phyloP scores from a whole-genome alignment of 805 yeast species.

The Metschnikowia continentalis region DNA sequence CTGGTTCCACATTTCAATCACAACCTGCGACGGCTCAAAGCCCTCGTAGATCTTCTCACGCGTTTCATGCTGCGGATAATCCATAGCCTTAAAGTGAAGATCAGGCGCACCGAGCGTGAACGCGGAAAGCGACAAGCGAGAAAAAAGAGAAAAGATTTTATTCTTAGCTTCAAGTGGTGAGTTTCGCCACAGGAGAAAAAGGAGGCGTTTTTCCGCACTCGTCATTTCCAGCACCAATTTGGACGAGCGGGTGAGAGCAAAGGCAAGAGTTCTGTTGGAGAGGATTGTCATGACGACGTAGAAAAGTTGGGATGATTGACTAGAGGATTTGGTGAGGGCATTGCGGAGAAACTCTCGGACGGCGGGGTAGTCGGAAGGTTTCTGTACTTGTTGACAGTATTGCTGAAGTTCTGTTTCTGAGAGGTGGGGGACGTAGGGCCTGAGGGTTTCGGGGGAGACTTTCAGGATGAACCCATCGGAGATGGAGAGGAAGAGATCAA shows the following conservation, averaged over 20 bases:
- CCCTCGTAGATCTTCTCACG: constrained; percentile 28
- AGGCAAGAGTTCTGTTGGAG: constrained; percentile 27
- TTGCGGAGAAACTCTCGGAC: constrained; percentile 18
- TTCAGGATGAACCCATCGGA: constrained; percentile 36
- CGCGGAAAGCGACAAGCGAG: constrained; percentile 21
- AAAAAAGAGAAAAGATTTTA: constrained; percentile 29
- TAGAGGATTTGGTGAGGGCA: constrained; percentile 13
- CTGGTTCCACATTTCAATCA: constrained; percentile 24
- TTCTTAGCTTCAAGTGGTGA: constrained; percentile 37
- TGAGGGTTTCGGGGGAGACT: constrained; percentile 24
- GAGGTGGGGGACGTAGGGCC: constrained; percentile 24
- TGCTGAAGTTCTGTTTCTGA: constrained; percentile 27
- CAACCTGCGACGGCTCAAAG: constrained; percentile 21
- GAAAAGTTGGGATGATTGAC: constrained; percentile 21
- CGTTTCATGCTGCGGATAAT: constrained; percentile 33
- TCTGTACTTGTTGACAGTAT: constrained; percentile 18
- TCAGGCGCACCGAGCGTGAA: constrained; percentile 29
- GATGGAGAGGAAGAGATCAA: constrained; percentile 26
- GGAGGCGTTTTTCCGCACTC: constrained; percentile 24
- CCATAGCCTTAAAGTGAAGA: constrained; percentile 33
- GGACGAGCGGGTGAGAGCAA: constrained; percentile 30
- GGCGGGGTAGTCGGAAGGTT: constrained; percentile 30
- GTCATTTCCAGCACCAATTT: constrained; percentile 37
- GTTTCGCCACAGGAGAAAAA: constrained; percentile 38
- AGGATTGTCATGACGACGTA: constrained; percentile 23